These are phyloP conservation scores for Acmispon strigosus DNA, from an alignment of 306 rosid genomes.

Conservation along the genomic window DNA sequence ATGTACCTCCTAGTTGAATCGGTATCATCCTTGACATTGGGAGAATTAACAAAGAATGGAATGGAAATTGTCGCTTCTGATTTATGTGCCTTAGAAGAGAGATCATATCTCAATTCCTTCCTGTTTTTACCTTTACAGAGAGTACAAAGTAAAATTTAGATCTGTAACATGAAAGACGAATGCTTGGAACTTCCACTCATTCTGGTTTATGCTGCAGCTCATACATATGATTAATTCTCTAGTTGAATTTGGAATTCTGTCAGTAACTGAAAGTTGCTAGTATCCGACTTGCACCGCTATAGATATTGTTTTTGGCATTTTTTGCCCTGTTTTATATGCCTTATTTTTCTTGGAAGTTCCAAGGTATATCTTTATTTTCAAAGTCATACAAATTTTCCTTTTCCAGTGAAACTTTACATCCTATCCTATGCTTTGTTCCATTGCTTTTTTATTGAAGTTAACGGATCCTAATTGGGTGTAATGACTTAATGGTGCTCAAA, in stretches of 20 bases:
- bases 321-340: not conserved
- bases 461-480: not conserved
- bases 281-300: not conserved
- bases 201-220: not conserved
- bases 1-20: not conserved
- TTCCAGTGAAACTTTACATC: not conserved
- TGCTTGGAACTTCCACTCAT: not conserved
- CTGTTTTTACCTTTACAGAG: not conserved
- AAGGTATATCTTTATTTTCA: not conserved
- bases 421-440: not conserved
- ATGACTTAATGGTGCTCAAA: conserved; percentile 20
- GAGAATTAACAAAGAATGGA: not conserved
- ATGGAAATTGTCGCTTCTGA: not conserved
- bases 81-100: not conserved
- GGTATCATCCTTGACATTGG: not conserved
- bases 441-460: conserved; percentile 1
- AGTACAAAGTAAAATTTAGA: not conserved
- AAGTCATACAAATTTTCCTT: not conserved
- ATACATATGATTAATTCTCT: not conserved
- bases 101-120: not conserved
- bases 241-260: not conserved
- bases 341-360: not conserved
- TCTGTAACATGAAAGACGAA: not conserved
- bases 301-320: not conserved
- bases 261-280: conserved; percentile 1